Conservation (phyloP, 169 alveolate genomes). For the Cryptosporidium andersoni region DNA sequence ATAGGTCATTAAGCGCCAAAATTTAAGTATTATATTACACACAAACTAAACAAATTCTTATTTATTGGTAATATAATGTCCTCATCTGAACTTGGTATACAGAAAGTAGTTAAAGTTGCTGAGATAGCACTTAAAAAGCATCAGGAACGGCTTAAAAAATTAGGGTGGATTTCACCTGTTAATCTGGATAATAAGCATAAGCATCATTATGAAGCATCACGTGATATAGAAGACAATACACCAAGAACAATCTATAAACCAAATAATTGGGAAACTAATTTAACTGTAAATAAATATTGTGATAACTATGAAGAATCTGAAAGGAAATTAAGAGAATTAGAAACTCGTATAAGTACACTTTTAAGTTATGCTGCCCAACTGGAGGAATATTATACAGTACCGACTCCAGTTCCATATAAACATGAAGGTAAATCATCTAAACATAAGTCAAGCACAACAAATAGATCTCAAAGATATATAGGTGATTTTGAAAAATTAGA, state of each 20-base stretch:
- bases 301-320: slow-evolving; percentile 2
- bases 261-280: background rate
- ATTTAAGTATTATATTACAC: too few relatives aligned
- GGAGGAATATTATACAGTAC: background rate
- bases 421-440: background rate
- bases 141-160: slow-evolving; percentile 2
- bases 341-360: slow-evolving; percentile 21
- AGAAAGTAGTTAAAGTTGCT: too few relatives aligned
- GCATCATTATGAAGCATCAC: too few relatives aligned
- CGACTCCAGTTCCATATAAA: too few relatives aligned
- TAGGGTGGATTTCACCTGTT: background rate
- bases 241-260: background rate
- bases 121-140: slow-evolving; percentile 20
- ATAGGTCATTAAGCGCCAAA: too few relatives aligned
- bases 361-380: slow-evolving; percentile 36
- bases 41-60: too few relatives aligned
- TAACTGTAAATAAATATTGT: too few relatives aligned
- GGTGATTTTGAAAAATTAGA: too few relatives aligned
- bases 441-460: background rate
- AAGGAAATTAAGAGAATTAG: slow-evolving; percentile 27
- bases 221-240: background rate
- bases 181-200: background rate
- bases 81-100: too few relatives aligned
- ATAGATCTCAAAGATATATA: background rate
- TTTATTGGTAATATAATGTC: too few relatives aligned